Evolutionary conservation across 1,139 yeast genomes (phyloP).

Genomic region (Martiniozyma asiatica): DNA sequence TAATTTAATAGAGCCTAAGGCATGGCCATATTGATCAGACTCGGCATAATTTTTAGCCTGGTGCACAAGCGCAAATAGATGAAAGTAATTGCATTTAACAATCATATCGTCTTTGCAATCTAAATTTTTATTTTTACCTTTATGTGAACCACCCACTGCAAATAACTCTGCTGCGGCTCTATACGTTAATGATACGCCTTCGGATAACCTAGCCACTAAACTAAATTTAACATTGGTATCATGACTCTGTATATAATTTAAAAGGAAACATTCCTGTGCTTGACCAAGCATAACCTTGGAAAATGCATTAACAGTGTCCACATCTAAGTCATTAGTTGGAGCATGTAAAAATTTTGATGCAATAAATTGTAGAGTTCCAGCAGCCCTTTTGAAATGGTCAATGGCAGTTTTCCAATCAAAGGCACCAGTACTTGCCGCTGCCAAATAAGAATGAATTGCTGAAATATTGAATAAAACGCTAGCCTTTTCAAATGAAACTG

Average conservation of each 20-base stretch:
- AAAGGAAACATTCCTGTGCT: conserved; percentile 73
- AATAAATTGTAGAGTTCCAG: conserved; percentile 65
- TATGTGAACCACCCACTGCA: background rate
- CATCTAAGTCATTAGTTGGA: conserved; percentile 68
- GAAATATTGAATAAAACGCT: conserved; percentile 70
- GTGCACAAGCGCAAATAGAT: conserved; percentile 39
- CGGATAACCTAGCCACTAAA: conserved; percentile 60
- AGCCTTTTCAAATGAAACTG: conserved; percentile 85
- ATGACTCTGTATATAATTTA: conserved; percentile 41
- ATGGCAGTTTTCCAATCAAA: conserved; percentile 51
- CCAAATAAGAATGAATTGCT: conserved; percentile 39
- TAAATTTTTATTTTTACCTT: too few species aligned
- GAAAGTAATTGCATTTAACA: conserved; percentile 33
- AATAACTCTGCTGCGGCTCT: conserved; percentile 37
- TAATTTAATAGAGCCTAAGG: conserved; percentile 42
- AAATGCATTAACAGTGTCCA: conserved; percentile 57
- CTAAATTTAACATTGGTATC: conserved; percentile 38
- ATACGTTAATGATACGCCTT: conserved; percentile 47
- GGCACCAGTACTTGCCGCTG: conserved; percentile 17
- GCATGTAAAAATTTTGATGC: conserved; percentile 82
- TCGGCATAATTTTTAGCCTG: conserved; percentile 39
- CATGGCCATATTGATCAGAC: conserved; percentile 55
- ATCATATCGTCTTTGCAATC: conserved; percentile 16
- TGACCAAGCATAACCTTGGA: conserved; percentile 66
- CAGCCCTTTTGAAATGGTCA: conserved; percentile 58